These are phyloP conservation scores for Avicennia marina DNA, from an alignment of 257 asterid genomes.

Conservation along the genomic window DNA sequence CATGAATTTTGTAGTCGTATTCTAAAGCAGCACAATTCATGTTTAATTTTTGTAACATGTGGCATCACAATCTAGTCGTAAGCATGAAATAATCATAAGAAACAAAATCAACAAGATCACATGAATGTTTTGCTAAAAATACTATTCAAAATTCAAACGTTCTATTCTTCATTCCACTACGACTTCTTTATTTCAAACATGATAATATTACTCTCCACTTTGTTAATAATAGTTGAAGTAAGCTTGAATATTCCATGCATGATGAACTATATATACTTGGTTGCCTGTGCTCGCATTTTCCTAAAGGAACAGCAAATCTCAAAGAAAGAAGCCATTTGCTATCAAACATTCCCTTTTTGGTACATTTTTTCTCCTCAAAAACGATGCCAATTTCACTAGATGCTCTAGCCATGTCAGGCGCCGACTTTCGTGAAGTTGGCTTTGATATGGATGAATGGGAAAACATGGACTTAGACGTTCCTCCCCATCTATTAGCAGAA, in stretches of 20 bases:
- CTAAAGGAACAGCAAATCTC: background rate
- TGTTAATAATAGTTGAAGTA: conserved; percentile 12
- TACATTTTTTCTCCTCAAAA: background rate
- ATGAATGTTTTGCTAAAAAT: conserved; percentile 11
- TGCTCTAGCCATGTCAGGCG: conserved; percentile 54
- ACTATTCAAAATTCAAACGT: too few relatives aligned
- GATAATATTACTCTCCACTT: background rate
- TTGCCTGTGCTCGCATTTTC: background rate
- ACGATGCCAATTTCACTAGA: conserved; percentile 37
- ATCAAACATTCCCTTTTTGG: background rate
- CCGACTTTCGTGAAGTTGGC: conserved; percentile 21
- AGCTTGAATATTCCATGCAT: conserved; percentile 12
- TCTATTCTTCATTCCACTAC: too few relatives aligned
- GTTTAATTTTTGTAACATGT: too few relatives aligned
- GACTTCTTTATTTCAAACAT: conserved; percentile 12
- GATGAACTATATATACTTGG: background rate
- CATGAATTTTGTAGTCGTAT: too few relatives aligned
- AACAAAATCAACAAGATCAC: too few relatives aligned
- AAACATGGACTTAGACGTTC: conserved; percentile 18
- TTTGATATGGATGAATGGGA: conserved; percentile 27
- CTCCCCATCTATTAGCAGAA: conserved; percentile 31
- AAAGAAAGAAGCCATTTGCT: background rate
- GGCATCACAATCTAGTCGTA: too few relatives aligned
- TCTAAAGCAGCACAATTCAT: too few relatives aligned
- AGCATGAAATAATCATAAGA: too few relatives aligned